Evolutionary conservation across 2,329 filamentous ascomycete species (phyloP).

Genomic region (Alternaria arbusti): DNA sequence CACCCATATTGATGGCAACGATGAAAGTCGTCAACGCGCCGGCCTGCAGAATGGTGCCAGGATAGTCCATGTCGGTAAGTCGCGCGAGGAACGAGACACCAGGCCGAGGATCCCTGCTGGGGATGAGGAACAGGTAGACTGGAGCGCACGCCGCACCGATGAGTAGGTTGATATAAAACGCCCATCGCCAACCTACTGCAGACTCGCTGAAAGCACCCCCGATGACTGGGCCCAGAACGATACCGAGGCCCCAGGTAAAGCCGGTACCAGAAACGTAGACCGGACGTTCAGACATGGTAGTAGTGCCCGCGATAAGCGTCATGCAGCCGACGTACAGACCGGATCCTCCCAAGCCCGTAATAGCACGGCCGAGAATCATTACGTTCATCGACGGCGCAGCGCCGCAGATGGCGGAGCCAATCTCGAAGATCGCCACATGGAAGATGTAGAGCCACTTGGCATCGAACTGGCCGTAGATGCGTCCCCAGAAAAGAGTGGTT

Average conservation of each 20-base stretch:
- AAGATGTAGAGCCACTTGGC: conserved; percentile 49
- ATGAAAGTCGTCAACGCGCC: background rate
- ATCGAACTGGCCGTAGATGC: background rate
- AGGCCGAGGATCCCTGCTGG: background rate
- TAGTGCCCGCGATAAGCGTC: conserved; percentile 33
- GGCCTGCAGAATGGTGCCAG: background rate
- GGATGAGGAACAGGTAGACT: background rate
- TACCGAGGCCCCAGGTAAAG: conserved; percentile 53
- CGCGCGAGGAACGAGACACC: background rate
- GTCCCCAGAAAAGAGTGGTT: background rate
- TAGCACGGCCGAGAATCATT: conserved; percentile 51
- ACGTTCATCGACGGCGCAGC: conserved; percentile 36
- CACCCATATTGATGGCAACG: background rate
- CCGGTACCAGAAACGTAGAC: conserved; percentile 15
- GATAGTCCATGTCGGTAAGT: background rate
- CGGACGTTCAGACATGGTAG: conserved; percentile 39
- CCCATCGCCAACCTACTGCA: conserved; percentile 51
- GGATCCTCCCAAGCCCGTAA: conserved; percentile 54
- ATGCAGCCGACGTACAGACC: conserved; percentile 52
- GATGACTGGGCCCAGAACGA: conserved; percentile 55
- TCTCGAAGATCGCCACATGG: conserved; percentile 34
- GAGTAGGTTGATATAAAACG: conserved; percentile 64
- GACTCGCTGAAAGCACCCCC: conserved; percentile 55
- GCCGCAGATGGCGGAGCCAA: conserved; percentile 40
- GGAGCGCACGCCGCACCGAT: conserved; percentile 54